These are phyloP conservation scores for Rauvolfia tetraphylla DNA, from an alignment of 257 asterid genomes.

Conservation along the genomic window DNA sequence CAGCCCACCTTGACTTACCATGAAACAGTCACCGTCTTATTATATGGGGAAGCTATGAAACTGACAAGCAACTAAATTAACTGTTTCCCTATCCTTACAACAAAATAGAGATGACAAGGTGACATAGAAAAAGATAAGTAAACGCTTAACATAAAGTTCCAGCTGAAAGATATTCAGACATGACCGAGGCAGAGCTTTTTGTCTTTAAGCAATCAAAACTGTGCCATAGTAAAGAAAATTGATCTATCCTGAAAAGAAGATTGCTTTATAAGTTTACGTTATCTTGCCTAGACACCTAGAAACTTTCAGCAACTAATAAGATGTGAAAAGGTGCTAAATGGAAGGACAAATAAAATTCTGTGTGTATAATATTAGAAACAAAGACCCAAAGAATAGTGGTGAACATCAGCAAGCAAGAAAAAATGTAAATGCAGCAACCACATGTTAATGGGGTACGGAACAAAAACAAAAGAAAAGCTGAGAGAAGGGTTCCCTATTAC, in stretches of 20 bases:
- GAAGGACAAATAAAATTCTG: background rate
- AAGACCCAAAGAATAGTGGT: background rate
- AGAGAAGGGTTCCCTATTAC: constrained; percentile 29
- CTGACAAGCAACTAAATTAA: background rate
- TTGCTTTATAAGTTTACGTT: background rate
- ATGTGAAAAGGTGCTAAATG: background rate
- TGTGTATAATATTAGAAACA: background rate
- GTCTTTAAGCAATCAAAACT: background rate
- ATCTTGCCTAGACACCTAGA: background rate
- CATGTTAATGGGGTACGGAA: background rate
- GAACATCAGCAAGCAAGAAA: background rate
- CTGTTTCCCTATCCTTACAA: background rate
- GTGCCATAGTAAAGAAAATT: background rate
- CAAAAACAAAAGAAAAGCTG: background rate
- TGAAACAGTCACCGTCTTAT: background rate
- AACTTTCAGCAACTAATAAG: background rate
- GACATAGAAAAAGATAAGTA: background rate
- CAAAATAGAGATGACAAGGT: background rate
- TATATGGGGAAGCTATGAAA: background rate
- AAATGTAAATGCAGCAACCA: background rate
- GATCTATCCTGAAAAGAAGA: background rate
- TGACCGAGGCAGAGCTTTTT: background rate
- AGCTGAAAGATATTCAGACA: background rate
- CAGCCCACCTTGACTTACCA: background rate
- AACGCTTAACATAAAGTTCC: background rate